Evolutionary conservation across 2,329 filamentous ascomycete species (phyloP).

Genomic region (Claviceps citrina): DNA sequence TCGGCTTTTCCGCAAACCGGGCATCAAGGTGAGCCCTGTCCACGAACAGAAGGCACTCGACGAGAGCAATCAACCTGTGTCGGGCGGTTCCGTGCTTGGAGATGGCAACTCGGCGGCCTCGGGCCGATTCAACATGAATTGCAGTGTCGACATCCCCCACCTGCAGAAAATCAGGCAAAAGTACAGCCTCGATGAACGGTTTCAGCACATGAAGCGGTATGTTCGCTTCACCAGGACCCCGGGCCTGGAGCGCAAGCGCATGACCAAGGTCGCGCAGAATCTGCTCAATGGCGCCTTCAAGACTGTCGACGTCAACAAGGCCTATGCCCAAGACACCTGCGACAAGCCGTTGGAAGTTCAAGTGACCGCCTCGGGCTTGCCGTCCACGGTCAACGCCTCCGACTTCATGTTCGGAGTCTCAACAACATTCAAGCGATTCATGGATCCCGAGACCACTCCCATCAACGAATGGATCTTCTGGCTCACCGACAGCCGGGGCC

Average conservation of each 20-base stretch:
- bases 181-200: slow-evolving; percentile 32
- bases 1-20: slow-evolving; percentile 23
- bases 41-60: slow-evolving; percentile 19
- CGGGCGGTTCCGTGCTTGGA: slow-evolving; percentile 7
- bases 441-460: slow-evolving; percentile 33
- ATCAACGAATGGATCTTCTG: slow-evolving; percentile 45
- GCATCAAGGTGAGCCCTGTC: slow-evolving; percentile 13
- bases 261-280: slow-evolving; percentile 34
- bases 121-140: slow-evolving; percentile 27
- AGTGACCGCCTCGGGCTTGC: slow-evolving; percentile 34
- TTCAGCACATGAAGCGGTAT: slow-evolving; percentile 42
- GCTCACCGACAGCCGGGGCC: slow-evolving; percentile 40
- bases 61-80: slow-evolving; percentile 9
- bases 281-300: slow-evolving; percentile 34
- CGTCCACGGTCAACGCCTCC: slow-evolving; percentile 35
- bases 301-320: slow-evolving; percentile 30
- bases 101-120: slow-evolving; percentile 7
- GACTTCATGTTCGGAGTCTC: slow-evolving; percentile 46
- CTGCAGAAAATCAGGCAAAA: slow-evolving; percentile 30
- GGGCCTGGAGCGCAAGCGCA: slow-evolving; percentile 32
- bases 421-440: slow-evolving; percentile 40
- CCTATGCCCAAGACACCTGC: slow-evolving; percentile 27
- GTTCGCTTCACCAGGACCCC: slow-evolving; percentile 33
- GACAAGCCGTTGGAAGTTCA: slow-evolving; percentile 33
- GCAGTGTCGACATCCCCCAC: slow-evolving; percentile 31